Conservation (phyloP, 176 grass and related monocot genomes). For the Cenchrus americanus region DNA sequence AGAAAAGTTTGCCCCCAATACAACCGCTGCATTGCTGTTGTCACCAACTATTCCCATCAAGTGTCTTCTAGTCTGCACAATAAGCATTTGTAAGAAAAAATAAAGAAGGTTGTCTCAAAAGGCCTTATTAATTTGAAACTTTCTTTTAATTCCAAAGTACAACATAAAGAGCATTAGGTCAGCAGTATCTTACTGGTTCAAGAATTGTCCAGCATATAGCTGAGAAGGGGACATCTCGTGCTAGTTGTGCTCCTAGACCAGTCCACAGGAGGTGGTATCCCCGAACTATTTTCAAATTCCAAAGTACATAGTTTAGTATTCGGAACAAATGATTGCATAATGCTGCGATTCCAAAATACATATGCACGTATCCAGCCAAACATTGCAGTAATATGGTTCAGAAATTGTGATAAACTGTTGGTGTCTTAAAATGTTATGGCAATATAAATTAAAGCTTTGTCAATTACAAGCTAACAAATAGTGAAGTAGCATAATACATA, state of each 20-base stretch:
- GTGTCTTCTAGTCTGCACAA: slow-evolving; percentile 66
- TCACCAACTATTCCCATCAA: slow-evolving; percentile 58
- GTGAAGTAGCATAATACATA: slow-evolving; percentile 45
- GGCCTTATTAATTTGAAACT: neutral
- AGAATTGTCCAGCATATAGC: slow-evolving; percentile 90
- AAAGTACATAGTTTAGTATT: slow-evolving; percentile 26
- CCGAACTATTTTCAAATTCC: slow-evolving; percentile 49
- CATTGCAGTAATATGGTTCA: neutral
- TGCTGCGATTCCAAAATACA: neutral
- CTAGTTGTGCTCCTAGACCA: slow-evolving; percentile 93
- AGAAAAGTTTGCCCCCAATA: slow-evolving; percentile 77
- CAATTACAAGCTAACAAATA: slow-evolving; percentile 32
- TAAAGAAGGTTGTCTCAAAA: slow-evolving; percentile 10
- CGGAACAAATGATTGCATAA: neutral
- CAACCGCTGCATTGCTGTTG: slow-evolving; percentile 53
- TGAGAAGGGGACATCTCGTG: slow-evolving; percentile 90
- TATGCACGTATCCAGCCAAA: neutral
- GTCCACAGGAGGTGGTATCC: slow-evolving; percentile 85
- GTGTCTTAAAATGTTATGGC: neutral
- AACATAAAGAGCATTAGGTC: slow-evolving; percentile 21
- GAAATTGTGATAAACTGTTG: neutral
- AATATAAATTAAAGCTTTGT: slow-evolving; percentile 12
- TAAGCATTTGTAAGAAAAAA: slow-evolving; percentile 26
- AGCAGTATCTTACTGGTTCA: slow-evolving; percentile 77
- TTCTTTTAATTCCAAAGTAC: slow-evolving; percentile 14